Evolutionary conservation across 192 early-diverging fungal species (phyloP), one percentile per base, ranked within the genome.

Genomic region (Glomus cerebriforme): DNA sequence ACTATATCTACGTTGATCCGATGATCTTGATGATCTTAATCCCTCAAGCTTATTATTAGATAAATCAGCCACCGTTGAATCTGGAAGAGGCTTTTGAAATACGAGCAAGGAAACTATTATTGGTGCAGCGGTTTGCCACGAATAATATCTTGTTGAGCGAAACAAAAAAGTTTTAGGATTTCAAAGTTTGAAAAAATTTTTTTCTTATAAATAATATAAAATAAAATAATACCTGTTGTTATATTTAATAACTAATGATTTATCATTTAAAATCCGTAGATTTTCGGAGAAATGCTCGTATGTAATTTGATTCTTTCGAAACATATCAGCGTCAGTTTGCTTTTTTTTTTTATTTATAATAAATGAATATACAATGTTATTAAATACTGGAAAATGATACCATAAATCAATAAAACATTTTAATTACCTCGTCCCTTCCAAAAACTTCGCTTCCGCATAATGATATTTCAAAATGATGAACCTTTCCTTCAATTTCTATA

Each of bases 41-140:
- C 9, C 66, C 76, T 75, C 73, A 32, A 47, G 29, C 27, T 32
- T 34, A 31, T 19, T 77, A 31, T 27, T 39, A 27, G 58, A 24
- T 17, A 81, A 49, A 24, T 39, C 69, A 29, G 75, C 13, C 34
- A 83, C 26, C 12, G 69, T 54, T 0, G 83, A 78, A 6, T 84
- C 87, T 13, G 86, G 66, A 34, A 93, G 82, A 2, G 86, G 83
- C 75, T 90, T 86, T 24, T 87, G 82, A 82, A 88, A 93, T 1
- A 89, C 85, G 7, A 90, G 78, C 10, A 88, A 80, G 10, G 91
- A 85, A 2, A 86, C 79, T 27, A 96, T 78, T 34, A 92, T 81
- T 26, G 93, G 92, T 13, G 84, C 88, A 13, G 91, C 90, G 5
- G 85, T 79, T 19, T 79, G 49, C 91, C 93, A 90, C 68, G 86